phyloP scores from a whole-genome alignment of 2,329 filamentous ascomycete genomes.

The Stromatinia cepivora region DNA sequence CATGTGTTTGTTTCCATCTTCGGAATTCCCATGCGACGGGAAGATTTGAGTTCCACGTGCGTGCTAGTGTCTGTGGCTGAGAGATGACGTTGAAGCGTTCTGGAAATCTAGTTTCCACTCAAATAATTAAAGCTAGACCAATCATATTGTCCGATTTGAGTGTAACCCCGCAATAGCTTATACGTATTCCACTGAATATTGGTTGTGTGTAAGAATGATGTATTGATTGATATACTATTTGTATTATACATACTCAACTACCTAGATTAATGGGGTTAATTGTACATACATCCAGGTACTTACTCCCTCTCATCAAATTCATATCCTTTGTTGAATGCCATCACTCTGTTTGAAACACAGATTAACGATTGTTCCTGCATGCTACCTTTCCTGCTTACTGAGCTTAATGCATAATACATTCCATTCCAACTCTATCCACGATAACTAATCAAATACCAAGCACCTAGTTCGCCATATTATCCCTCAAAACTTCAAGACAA shows the following conservation, averaged over 20 bases:
- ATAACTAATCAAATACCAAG: neutral
- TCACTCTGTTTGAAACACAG: neutral
- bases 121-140: neutral
- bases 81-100: conserved; percentile 4
- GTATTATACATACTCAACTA: neutral
- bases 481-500: neutral
- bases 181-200: no score
- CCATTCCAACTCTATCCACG: neutral
- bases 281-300: neutral
- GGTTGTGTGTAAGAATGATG: no score
- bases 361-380: neutral
- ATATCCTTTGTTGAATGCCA: conserved; percentile 4
- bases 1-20: no score
- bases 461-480: neutral
- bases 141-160: neutral
- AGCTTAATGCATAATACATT: neutral
- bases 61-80: neutral
- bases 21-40: no score
- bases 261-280: neutral
- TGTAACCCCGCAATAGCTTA: neutral
- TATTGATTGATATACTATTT: no score
- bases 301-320: no score
- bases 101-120: conserved; percentile 12
- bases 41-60: no score
- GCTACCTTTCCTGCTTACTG: neutral